Percentiles rank a stretch among this genome's conserved stretches.
Evolutionary conservation across 208 protist genomes (phyloP).

Genomic region (Acanthamoeba divionensis): DNA sequence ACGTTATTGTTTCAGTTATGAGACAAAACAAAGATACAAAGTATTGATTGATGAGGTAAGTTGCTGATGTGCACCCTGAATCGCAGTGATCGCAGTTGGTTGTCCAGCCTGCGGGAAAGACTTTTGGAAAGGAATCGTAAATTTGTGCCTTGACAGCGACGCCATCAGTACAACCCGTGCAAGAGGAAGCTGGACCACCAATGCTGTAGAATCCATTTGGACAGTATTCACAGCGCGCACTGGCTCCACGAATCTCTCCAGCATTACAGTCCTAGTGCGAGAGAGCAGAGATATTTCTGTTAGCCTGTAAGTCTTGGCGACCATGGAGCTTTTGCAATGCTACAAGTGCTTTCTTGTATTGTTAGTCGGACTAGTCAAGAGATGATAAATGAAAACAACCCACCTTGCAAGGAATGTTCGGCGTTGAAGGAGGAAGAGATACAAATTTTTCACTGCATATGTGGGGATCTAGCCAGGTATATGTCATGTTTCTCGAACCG

Average conservation of each 20-base stretch:
- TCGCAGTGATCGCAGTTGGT: constrained; percentile 25
- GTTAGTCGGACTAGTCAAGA: too few relatives aligned
- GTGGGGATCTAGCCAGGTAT: background rate
- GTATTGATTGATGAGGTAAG: background rate
- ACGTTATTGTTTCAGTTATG: background rate
- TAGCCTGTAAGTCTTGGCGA: too few relatives aligned
- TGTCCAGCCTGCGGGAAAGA: background rate
- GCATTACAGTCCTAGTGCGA: background rate
- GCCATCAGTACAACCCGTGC: background rate
- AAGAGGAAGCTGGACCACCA: background rate
- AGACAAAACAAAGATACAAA: background rate
- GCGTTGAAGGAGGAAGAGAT: background rate
- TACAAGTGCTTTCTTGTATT: too few relatives aligned
- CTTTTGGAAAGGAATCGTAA: background rate
- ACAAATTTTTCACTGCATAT: constrained; percentile 8
- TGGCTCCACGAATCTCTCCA: background rate
- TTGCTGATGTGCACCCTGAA: background rate
- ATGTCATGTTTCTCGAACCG: background rate
- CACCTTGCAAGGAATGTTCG: constrained; percentile 1
- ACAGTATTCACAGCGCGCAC: background rate
- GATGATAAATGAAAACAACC: background rate
- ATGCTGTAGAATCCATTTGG: background rate
- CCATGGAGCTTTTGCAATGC: too few relatives aligned
- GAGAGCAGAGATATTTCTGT: too few relatives aligned
- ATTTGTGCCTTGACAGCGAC: constrained; percentile 23